A percentile compares a stretch with the other conserved stretches of the same genome.
phyloP scores from a whole-genome alignment of 1,284 basidiomycete genomes.

The Dichomitus squalens region DNA sequence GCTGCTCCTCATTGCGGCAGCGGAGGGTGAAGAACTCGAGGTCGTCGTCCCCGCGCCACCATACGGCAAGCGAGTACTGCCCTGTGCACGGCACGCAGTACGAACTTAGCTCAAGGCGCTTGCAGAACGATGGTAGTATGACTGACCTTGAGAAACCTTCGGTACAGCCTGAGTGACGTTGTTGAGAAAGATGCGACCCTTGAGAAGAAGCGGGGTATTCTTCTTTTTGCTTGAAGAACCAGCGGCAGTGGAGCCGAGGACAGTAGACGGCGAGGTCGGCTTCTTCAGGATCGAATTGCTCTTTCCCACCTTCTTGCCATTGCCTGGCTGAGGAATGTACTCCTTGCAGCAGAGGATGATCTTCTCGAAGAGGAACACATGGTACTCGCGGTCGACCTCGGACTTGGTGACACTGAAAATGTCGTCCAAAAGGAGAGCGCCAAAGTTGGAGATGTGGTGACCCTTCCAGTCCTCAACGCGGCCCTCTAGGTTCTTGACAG shows the following conservation, averaged over 20 bases:
- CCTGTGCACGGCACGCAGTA: conserved; percentile 22
- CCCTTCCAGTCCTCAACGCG: conserved; percentile 99
- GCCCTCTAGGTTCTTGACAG: conserved; percentile 85
- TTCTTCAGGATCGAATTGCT: conserved; percentile 81
- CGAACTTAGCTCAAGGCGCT: conserved; percentile 12
- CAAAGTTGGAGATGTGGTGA: conserved; percentile 93
- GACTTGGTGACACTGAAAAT: conserved; percentile 96
- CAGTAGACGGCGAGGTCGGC: conserved; percentile 47
- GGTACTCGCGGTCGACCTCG: conserved; percentile 96
- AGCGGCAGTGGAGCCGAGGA: conserved; percentile 42
- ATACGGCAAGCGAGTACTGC: conserved; percentile 79
- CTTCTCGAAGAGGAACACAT: conserved; percentile 98
- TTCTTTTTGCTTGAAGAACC: conserved; percentile 63
- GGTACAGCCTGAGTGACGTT: conserved; percentile 86
- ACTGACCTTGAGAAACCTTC: conserved; percentile 63
- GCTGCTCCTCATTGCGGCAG: conserved; percentile 91
- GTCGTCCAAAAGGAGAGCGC: conserved; percentile 91
- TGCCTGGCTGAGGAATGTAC: conserved; percentile 51
- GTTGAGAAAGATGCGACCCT: conserved; percentile 96
- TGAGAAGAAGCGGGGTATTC: conserved; percentile 84
- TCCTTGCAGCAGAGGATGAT: conserved; percentile 99
- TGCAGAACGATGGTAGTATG: conserved; percentile 7
- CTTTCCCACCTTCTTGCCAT: conserved; percentile 65
- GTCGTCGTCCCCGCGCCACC: conserved; percentile 93
- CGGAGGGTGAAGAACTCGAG: conserved; percentile 93